Conservation (phyloP, 306 rosid species). For the Quercus ilex region DNA sequence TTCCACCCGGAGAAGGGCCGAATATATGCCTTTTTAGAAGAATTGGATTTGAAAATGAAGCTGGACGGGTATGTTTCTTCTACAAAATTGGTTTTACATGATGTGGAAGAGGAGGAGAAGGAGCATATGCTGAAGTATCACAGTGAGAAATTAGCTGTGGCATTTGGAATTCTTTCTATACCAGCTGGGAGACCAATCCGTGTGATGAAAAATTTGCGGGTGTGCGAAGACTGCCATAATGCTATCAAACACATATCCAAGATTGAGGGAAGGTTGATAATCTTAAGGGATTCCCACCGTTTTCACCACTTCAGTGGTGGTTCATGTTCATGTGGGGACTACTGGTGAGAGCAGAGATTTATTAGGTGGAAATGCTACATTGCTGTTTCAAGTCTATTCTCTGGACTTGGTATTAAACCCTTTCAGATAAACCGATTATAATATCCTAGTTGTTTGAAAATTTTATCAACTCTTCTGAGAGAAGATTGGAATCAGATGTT, state of each 20-base stretch:
- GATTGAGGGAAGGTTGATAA: conserved; percentile 70
- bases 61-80: conserved; percentile 72
- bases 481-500: not conserved
- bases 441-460: not conserved
- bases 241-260: conserved; percentile 83
- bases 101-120: conserved; percentile 93
- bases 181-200: conserved; percentile 84
- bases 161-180: conserved; percentile 70
- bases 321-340: conserved; percentile 79
- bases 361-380: not conserved
- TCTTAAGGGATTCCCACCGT: conserved; percentile 79
- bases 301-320: conserved; percentile 83
- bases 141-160: conserved; percentile 90
- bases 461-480: not conserved
- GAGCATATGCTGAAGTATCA: conserved; percentile 77
- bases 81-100: conserved; percentile 81
- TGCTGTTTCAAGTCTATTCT: conserved; percentile 7
- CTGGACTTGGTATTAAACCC: conserved; percentile 11
- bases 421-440: not conserved
- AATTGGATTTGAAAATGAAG: conserved; percentile 69
- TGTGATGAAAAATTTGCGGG: conserved; percentile 76
- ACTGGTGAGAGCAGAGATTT: conserved; percentile 48
- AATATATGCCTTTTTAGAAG: conserved; percentile 72
- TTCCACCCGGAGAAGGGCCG: conserved; percentile 59
- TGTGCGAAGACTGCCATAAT: conserved; percentile 80